These are phyloP conservation scores for Pichia phayaonensis DNA, from an alignment of 805 yeast genomes.

Conservation along the genomic window DNA sequence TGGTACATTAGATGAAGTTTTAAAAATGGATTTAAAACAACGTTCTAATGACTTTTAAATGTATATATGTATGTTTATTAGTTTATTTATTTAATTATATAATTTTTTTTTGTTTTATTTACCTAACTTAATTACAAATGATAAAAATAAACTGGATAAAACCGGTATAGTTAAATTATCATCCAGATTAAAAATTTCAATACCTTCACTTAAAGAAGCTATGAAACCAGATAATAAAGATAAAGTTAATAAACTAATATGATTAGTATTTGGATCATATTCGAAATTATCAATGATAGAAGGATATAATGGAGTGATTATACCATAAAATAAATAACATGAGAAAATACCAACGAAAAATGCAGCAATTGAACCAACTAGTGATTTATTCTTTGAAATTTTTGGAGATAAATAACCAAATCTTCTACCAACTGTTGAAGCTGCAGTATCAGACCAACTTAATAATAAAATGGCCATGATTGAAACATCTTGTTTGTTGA, in stretches of 20 bases:
- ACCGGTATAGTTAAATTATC: constrained; percentile 95
- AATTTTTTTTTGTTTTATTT: not conserved
- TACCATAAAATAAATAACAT: constrained; percentile 65
- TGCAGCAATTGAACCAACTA: constrained; percentile 90
- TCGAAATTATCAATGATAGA: constrained; percentile 43
- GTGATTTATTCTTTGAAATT: constrained; percentile 63
- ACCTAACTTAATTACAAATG: constrained; percentile 16
- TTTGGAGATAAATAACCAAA: constrained; percentile 82
- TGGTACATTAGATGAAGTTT: constrained; percentile 66
- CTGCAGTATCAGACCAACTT: constrained; percentile 98
- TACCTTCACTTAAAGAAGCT: constrained; percentile 82
- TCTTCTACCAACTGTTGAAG: constrained; percentile 85
- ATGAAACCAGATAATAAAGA: constrained; percentile 66
- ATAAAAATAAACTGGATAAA: constrained; percentile 60
- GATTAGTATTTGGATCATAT: constrained; percentile 60
- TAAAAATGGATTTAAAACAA: constrained; percentile 33
- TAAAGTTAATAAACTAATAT: constrained; percentile 42
- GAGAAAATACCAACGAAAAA: constrained; percentile 61
- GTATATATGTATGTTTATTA: not conserved
- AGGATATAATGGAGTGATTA: constrained; percentile 57
- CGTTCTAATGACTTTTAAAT: constrained; percentile 26
- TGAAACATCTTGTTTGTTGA: constrained; percentile 74
- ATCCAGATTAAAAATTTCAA: constrained; percentile 70
- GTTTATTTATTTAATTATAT: not conserved
- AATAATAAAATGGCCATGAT: constrained; percentile 69